Conservation (phyloP, 192 early-diverging fungal species). For the Chytriomyces confervae region DNA sequence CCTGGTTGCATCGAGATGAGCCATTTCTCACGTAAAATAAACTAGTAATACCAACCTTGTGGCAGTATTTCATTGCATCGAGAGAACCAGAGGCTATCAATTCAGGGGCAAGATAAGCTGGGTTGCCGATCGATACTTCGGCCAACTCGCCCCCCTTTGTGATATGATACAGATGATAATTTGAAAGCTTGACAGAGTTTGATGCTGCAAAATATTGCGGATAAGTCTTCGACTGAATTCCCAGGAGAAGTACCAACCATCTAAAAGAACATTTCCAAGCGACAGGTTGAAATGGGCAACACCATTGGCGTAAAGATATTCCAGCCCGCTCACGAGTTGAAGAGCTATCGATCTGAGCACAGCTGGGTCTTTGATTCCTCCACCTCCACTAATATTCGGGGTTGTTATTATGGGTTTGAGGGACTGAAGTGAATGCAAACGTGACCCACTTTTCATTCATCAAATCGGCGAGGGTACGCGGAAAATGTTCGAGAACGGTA, state of each 20-base stretch:
- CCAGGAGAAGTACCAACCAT: neutral
- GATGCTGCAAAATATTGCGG: neutral
- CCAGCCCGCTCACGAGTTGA: neutral
- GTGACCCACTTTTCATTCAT: neutral
- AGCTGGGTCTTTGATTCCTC: neutral
- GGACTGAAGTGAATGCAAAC: neutral
- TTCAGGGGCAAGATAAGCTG: conserved; percentile 24
- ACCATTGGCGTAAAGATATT: neutral
- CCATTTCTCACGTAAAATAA: neutral
- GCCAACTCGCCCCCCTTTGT: conserved; percentile 13
- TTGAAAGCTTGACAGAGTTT: conserved; percentile 18
- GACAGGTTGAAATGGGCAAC: neutral
- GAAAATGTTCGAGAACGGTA: conserved; percentile 1
- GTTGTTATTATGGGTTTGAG: neutral
- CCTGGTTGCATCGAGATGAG: neutral
- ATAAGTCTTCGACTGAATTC: neutral
- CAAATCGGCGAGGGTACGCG: neutral
- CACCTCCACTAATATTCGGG: neutral
- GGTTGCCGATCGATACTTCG: conserved; percentile 18
- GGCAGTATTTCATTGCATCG: neutral
- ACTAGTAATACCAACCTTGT: neutral
- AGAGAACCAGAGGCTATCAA: neutral
- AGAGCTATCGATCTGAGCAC: neutral
- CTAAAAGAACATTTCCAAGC: conserved; percentile 6
- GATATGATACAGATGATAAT: conserved; percentile 27